Evolutionary conservation across 495 filamentous ascomycete species (phyloP).

Genomic region (Thermothielavioides terrestris): DNA sequence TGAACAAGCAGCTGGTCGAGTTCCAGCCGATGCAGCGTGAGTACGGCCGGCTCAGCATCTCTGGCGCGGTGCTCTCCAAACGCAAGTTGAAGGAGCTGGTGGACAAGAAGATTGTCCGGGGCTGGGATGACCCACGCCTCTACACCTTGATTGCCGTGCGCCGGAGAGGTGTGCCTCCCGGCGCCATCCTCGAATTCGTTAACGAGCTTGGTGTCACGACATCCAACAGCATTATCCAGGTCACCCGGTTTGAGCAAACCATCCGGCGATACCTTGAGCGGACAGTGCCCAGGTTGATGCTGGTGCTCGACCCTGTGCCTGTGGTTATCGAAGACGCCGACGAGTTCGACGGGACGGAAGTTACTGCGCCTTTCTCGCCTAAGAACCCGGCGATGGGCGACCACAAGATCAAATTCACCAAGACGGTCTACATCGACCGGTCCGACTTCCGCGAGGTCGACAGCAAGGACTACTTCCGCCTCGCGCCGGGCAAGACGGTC

Average conservation of each 20-base stretch:
- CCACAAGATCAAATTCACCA: slow-evolving; percentile 67
- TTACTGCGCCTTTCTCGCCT: slow-evolving; percentile 64
- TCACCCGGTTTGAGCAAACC: slow-evolving; percentile 64
- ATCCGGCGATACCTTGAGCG: slow-evolving; percentile 75
- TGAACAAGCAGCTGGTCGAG: slow-evolving; percentile 56
- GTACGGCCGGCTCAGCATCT: slow-evolving; percentile 71
- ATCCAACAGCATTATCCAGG: slow-evolving; percentile 60
- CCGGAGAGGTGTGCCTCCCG: slow-evolving; percentile 75
- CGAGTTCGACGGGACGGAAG: slow-evolving; percentile 45
- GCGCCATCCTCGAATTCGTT: slow-evolving; percentile 78
- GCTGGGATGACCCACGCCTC: slow-evolving; percentile 84
- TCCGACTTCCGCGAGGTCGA: slow-evolving; percentile 85
- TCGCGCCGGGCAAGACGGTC: slow-evolving; percentile 83
- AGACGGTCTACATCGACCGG: slow-evolving; percentile 84
- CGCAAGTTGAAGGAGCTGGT: slow-evolving; percentile 72
- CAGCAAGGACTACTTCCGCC: slow-evolving; percentile 81
- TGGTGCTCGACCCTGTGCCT: slow-evolving; percentile 72
- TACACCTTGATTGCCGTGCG: slow-evolving; percentile 82
- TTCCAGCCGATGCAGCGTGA: slow-evolving; percentile 79
- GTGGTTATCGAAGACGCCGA: slow-evolving; percentile 72
- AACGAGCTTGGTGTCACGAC: slow-evolving; percentile 85
- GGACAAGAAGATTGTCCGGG: slow-evolving; percentile 59
- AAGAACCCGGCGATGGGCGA: slow-evolving; percentile 58
- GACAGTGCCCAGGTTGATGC: slow-evolving; percentile 77
- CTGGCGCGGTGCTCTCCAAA: slow-evolving; percentile 77